Conservation (phyloP, 1,284 basidiomycete genomes). For the Boletus sp. region DNA sequence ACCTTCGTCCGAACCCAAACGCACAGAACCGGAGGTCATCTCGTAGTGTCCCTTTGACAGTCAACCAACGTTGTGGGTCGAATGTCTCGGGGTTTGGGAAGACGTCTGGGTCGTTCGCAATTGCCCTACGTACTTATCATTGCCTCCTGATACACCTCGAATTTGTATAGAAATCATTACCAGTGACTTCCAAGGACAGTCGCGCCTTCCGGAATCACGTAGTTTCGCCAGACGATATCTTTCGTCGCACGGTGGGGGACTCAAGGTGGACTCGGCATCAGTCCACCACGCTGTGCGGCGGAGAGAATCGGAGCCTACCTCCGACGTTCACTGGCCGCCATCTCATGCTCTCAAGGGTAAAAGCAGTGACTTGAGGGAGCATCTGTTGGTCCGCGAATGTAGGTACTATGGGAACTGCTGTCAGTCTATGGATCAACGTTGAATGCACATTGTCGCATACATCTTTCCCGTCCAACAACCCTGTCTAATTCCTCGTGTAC, state of each 20-base stretch:
- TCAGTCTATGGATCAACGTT: neutral
- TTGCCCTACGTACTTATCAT: conserved; percentile 1
- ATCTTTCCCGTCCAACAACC: conserved; percentile 4
- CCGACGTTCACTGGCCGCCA: conserved; percentile 5
- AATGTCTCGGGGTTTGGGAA: conserved; percentile 8
- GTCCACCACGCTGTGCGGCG: neutral
- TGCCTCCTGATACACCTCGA: neutral
- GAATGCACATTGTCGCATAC: neutral
- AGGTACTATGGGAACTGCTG: neutral
- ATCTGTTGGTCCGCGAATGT: conserved; percentile 1
- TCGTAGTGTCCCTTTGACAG: neutral
- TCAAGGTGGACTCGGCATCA: conserved; percentile 1
- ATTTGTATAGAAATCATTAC: neutral
- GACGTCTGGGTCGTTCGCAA: conserved; percentile 10
- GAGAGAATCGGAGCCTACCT: neutral
- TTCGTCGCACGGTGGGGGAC: conserved; percentile 5
- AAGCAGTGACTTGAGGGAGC: conserved; percentile 4
- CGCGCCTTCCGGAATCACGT: conserved; percentile 8
- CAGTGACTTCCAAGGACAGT: conserved; percentile 12
- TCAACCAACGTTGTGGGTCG: conserved; percentile 10
- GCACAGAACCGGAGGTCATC: conserved; percentile 8
- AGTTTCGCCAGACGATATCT: conserved; percentile 7
- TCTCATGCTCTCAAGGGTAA: conserved; percentile 4
- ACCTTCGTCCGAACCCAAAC: conserved; percentile 14
- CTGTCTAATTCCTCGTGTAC: conserved; percentile 5